Percentiles rank a stretch among this genome's conserved stretches.
These are phyloP conservation scores for Rusavskia elegans DNA, from an alignment of 495 filamentous ascomycete genomes.

Conservation along the genomic window DNA sequence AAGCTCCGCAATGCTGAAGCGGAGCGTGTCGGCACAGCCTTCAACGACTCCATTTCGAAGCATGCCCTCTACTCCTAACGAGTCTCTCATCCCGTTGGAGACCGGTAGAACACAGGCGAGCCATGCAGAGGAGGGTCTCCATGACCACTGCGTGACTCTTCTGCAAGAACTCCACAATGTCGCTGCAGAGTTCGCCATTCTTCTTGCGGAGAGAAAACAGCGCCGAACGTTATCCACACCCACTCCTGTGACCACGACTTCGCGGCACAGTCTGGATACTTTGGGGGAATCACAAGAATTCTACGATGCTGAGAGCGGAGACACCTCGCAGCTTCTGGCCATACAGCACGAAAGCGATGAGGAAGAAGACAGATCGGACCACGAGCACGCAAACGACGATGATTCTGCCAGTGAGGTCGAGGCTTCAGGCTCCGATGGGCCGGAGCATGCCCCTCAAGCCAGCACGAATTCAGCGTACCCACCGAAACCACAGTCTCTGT, in stretches of 20 bases:
- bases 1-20: conserved; percentile 12
- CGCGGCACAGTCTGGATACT: conserved; percentile 69
- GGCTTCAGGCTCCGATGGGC: conserved; percentile 20
- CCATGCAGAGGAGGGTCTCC: conserved; percentile 38
- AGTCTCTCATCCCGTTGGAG: conserved; percentile 4
- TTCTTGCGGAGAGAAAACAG: conserved; percentile 64
- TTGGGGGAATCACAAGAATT: conserved; percentile 65
- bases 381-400: conserved; percentile 31
- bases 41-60: conserved; percentile 30
- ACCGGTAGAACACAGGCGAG: conserved; percentile 7
- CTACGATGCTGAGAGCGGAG: conserved; percentile 72
- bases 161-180: conserved; percentile 70
- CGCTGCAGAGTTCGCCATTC: conserved; percentile 60
- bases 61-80: conserved; percentile 19
- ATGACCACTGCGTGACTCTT: conserved; percentile 65
- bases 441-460: conserved; percentile 12
- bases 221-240: conserved; percentile 37
- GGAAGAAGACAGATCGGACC: conserved; percentile 26
- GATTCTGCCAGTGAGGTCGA: conserved; percentile 43
- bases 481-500: conserved; percentile 51
- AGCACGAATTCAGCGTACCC: conserved; percentile 46
- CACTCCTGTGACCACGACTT: conserved; percentile 25
- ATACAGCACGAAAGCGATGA: conserved; percentile 48
- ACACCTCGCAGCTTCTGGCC: conserved; percentile 52
- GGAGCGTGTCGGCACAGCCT: conserved; percentile 33